phyloP scores from a whole-genome alignment of 148 eudicot species.

The Drosera capensis region DNA sequence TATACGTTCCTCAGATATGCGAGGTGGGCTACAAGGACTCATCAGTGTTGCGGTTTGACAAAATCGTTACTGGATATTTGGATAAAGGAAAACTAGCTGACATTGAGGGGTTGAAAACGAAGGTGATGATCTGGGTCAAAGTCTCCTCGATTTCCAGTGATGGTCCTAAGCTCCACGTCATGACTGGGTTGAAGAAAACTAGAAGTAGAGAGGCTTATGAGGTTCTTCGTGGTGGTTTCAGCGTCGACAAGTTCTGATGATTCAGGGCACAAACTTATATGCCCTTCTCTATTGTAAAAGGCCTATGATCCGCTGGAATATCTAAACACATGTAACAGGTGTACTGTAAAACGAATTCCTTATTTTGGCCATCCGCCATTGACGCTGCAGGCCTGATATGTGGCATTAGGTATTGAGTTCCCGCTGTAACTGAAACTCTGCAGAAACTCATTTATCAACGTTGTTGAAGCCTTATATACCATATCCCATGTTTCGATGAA shows the following conservation, averaged over 20 bases:
- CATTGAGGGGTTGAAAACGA: constrained; percentile 76
- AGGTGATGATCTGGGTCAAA: constrained; percentile 73
- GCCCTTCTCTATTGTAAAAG: too few species aligned
- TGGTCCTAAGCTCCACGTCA: constrained; percentile 33
- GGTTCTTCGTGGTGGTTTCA: constrained; percentile 26
- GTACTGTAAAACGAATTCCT: too few species aligned
- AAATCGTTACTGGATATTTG: constrained; percentile 46
- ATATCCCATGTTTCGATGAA: too few species aligned
- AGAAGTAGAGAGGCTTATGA: constrained; percentile 56
- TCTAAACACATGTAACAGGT: too few species aligned
- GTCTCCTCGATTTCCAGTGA: constrained; percentile 44
- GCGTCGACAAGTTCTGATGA: constrained; percentile 43
- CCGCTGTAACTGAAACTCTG: too few species aligned
- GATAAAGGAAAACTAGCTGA: constrained; percentile 44
- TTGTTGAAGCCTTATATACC: too few species aligned
- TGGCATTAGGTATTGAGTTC: too few species aligned
- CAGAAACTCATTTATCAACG: too few species aligned
- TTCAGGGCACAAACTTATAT: too few species aligned
- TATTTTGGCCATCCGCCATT: too few species aligned
- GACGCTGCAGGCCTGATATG: too few species aligned
- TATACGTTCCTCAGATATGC: constrained; percentile 37
- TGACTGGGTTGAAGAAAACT: constrained; percentile 56
- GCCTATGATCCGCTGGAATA: too few species aligned
- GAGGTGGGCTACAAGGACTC: constrained; percentile 69
- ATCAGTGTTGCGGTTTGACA: constrained; percentile 38